Conservation (phyloP, 768 basidiomycete species). For the Sarcomyxa edulis region DNA sequence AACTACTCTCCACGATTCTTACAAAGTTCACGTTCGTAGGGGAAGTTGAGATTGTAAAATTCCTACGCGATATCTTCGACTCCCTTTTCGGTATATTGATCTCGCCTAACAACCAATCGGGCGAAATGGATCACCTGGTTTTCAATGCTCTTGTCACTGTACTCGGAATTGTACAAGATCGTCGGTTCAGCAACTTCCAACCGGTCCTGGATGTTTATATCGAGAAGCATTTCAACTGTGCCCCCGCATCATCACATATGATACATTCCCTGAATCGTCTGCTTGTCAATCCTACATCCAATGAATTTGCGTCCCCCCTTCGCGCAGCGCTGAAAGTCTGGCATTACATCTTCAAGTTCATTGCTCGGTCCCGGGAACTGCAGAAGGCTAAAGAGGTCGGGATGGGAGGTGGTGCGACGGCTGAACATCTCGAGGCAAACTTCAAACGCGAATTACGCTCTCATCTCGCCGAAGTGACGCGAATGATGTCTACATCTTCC, state of each 20-base stretch:
- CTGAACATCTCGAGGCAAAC: slow-evolving; percentile 76
- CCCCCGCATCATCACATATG: slow-evolving; percentile 77
- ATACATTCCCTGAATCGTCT: slow-evolving; percentile 85
- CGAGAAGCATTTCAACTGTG: slow-evolving; percentile 79
- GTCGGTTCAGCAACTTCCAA: slow-evolving; percentile 93
- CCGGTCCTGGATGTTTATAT: slow-evolving; percentile 93
- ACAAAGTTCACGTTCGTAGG: slow-evolving; percentile 87
- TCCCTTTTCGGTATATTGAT: slow-evolving; percentile 86
- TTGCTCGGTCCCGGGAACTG: slow-evolving; percentile 82
- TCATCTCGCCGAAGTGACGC: slow-evolving; percentile 76
- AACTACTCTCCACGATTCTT: slow-evolving; percentile 65
- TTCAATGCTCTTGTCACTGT: slow-evolving; percentile 91
- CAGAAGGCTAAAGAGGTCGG: slow-evolving; percentile 80
- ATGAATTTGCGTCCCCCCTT: slow-evolving; percentile 70
- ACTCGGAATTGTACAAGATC: slow-evolving; percentile 88
- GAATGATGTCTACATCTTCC: slow-evolving; percentile 78
- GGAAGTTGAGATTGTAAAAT: slow-evolving; percentile 93
- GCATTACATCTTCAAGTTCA: slow-evolving; percentile 95
- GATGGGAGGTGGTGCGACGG: slow-evolving; percentile 75
- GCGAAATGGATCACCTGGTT: slow-evolving; percentile 79
- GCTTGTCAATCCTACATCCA: slow-evolving; percentile 63
- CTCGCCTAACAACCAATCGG: slow-evolving; percentile 65
- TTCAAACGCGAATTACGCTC: slow-evolving; percentile 82
- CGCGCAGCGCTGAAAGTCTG: slow-evolving; percentile 93
- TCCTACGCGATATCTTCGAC: slow-evolving; percentile 87